Evolutionary conservation across 2,329 filamentous ascomycete genomes (phyloP), one percentile per base, ranked within the genome.

Genomic region (Colletotrichum orbiculare): DNA sequence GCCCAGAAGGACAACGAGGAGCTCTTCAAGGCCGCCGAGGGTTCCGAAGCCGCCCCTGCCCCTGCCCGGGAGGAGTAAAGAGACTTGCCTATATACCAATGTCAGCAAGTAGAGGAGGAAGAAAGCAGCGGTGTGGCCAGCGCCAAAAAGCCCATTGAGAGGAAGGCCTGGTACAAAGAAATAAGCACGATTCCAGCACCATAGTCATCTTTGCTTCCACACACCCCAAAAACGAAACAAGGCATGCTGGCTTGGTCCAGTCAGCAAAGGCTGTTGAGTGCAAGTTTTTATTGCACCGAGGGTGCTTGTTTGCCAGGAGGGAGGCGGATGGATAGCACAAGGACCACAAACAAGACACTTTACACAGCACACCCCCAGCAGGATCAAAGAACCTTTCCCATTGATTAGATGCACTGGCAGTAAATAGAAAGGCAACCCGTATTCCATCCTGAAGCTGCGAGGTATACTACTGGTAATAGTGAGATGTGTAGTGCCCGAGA

Each of bases 1-100:
- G 95, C 96, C 59, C 94, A 97, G 85, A 89, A 95, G 83, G 94
- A 97, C 78, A 99, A 98, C 82, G 94, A 96, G 85, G 88, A 87
- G 70, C 85, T 97, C 64, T 96, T 97, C 83, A 83, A 81, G 70
- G 83, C 86, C 78, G 73, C 73, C 37, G 73, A 72, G 58, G 71
- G 72, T 50, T 25, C 25, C 25, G 70, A 71, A 49, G 45, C 12
- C 13, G 67, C 69, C 34, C 67, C 72, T 47, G 70, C 69, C 25
- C 72, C 76, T 67, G 50, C n/a, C n/a, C 13, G 52, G 33, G 67
- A 68, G 64, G 42, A 47, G 35, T 66, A 65, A 15, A 25, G 41
- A 63, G 34, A 43, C 34, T 42, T 8, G 6, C 47, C 48, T 41
- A 41, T 41, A 35, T 10, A 33, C 33, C 39, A 15, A 34, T 49